A percentile compares a stretch with the other conserved stretches of the same genome.
Evolutionary conservation across 2,329 filamentous ascomycete genomes (phyloP).

Genomic region (Nemania sp.): DNA sequence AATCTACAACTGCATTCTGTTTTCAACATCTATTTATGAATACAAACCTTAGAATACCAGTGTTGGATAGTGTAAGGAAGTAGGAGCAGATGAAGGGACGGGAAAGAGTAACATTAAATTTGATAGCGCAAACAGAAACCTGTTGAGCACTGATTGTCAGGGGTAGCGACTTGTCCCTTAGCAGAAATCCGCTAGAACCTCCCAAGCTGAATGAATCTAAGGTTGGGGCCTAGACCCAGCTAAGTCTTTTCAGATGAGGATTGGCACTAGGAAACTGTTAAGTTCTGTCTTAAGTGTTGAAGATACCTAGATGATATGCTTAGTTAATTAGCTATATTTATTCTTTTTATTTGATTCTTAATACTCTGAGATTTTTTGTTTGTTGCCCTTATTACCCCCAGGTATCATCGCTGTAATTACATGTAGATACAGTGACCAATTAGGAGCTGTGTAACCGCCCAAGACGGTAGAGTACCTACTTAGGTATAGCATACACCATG

Average conservation of each 20-base stretch:
- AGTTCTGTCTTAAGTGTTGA: too few species aligned
- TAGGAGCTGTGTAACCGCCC: too few species aligned
- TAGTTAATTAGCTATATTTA: too few species aligned
- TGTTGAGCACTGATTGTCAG: conserved; percentile 18
- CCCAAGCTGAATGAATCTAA: conserved; percentile 2
- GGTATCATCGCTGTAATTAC: too few species aligned
- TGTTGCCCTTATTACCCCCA: too few species aligned
- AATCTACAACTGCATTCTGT: too few species aligned
- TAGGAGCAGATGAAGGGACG: not conserved
- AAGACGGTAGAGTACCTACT: not conserved
- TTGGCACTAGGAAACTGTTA: conserved; percentile 17
- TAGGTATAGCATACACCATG: not conserved
- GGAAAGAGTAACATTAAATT: not conserved
- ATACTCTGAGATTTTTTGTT: too few species aligned
- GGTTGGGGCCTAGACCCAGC: conserved; percentile 2
- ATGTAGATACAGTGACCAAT: too few species aligned
- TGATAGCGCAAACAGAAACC: not conserved
- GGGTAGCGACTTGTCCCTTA: not conserved
- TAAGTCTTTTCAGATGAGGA: conserved; percentile 13
- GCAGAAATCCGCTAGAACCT: not conserved
- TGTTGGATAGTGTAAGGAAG: not conserved
- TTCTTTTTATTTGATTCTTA: too few species aligned
- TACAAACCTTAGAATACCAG: not conserved
- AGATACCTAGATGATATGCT: too few species aligned
- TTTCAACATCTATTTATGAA: too few species aligned